Evolutionary conservation across 2,329 filamentous ascomycete genomes (phyloP).

Genomic region (Nothomitra cinnamomea): DNA sequence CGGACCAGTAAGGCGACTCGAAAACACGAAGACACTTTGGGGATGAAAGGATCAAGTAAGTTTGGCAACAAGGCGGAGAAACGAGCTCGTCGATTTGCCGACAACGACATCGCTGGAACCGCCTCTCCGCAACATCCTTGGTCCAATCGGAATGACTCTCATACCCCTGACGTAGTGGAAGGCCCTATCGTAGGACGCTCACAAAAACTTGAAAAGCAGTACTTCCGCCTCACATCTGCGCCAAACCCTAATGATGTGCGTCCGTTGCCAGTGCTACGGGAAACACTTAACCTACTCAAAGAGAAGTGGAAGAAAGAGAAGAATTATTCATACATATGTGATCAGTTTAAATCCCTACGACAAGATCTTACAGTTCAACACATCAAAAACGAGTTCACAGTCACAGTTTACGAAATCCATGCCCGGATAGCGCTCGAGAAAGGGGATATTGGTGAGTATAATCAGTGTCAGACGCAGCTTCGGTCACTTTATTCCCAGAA

Average conservation of each 20-base stretch:
- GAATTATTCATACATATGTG: conserved; percentile 96
- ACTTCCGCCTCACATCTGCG: conserved; percentile 80
- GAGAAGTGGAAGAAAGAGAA: conserved; percentile 86
- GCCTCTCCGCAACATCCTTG: conserved; percentile 20
- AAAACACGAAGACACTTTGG: conserved; percentile 28
- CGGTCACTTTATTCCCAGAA: conserved; percentile 78
- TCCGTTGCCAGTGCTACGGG: conserved; percentile 59
- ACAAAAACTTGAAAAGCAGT: conserved; percentile 75
- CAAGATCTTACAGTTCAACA: conserved; percentile 97
- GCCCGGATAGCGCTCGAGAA: conserved; percentile 95
- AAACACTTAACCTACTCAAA: conserved; percentile 77
- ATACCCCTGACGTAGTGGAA: conserved; percentile 26
- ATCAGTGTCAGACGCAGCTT: conserved; percentile 98
- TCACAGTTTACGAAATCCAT: conserved; percentile 92
- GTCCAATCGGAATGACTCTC: conserved; percentile 27
- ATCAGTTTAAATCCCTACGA: conserved; percentile 96
- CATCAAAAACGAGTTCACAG: conserved; percentile 92
- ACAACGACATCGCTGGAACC: conserved; percentile 30
- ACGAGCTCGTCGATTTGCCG: conserved; percentile 73
- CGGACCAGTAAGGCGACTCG: conserved; percentile 29
- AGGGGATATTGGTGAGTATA: conserved; percentile 99
- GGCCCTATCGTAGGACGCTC: conserved; percentile 75
- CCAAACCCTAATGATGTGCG: conserved; percentile 81
- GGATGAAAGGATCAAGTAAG: conserved; percentile 56
- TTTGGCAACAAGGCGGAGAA: conserved; percentile 74